Evolutionary conservation across 116 monocot genomes (phyloP).

Genomic region (Thalassia testudinum): DNA sequence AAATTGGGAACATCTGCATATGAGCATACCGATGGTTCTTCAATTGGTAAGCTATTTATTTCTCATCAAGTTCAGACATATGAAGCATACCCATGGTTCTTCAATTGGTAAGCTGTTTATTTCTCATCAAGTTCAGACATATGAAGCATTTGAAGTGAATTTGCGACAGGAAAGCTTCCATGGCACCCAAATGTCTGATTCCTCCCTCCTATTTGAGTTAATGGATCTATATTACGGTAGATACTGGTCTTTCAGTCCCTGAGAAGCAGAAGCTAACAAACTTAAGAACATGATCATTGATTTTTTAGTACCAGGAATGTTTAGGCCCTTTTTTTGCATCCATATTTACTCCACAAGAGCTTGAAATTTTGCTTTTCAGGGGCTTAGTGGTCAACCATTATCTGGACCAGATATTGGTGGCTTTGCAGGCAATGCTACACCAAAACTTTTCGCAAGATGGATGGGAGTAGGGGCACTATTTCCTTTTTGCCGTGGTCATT

Average conservation of each 20-base stretch:
- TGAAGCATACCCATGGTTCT: constrained; percentile 9
- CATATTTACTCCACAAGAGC: no score
- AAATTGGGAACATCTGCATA: constrained; percentile 93
- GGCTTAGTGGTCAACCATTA: constrained; percentile 92
- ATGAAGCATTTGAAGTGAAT: no score
- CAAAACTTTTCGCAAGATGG: constrained; percentile 94
- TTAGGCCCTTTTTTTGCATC: no score
- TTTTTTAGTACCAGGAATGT: no score
- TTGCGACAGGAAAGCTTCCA: no score
- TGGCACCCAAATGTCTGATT: no score
- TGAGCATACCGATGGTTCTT: constrained; percentile 89
- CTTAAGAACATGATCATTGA: no score
- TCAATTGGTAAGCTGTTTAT: constrained; percentile 74
- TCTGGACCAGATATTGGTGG: constrained; percentile 99
- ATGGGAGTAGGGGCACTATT: constrained; percentile 90
- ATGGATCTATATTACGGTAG: no score
- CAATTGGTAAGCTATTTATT: constrained; percentile 71
- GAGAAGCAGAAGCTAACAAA: no score
- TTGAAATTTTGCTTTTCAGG: constrained; percentile 21
- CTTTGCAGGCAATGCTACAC: constrained; percentile 84
- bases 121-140: background rate
- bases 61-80: background rate
- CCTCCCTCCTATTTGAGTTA: no score
- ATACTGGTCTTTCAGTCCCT: no score
- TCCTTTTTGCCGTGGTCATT: constrained; percentile 91